Conservation (phyloP, 805 yeast genomes). For the Cyberlindnera euphorbiiphila region DNA sequence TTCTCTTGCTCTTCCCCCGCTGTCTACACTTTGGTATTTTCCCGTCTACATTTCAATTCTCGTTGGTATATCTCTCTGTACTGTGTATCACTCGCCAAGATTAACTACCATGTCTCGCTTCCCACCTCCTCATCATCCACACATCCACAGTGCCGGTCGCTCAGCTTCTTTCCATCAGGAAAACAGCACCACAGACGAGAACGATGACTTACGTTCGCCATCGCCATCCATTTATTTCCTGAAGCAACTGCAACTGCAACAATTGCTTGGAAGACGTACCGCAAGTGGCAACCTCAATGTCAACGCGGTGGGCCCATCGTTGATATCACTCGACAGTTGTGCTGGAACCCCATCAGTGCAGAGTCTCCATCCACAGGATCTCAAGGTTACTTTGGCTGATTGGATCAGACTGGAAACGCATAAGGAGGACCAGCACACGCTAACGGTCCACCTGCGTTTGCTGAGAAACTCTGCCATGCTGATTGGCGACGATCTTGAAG, state of each 20-base stretch:
- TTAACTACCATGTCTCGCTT: slow-evolving; percentile 9
- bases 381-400: slow-evolving; percentile 1
- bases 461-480: slow-evolving; percentile 3
- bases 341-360: slow-evolving; percentile 5
- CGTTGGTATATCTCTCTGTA: no score
- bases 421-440: neutral
- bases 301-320: slow-evolving; percentile 1
- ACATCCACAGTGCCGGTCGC: neutral
- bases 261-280: neutral
- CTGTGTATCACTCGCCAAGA: neutral
- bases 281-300: neutral
- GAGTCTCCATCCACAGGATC: slow-evolving; percentile 8
- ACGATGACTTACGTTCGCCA: neutral
- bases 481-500: no score
- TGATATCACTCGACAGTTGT: slow-evolving; percentile 1
- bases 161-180: slow-evolving; percentile 5
- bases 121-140: slow-evolving; percentile 5
- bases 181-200: slow-evolving; percentile 4
- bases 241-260: neutral
- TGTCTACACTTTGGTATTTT: no score
- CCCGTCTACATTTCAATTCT: no score
- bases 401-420: slow-evolving; percentile 6
- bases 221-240: neutral
- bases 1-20: no score
- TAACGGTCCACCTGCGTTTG: neutral